Evolutionary conservation across 331 rosid genomes (phyloP), one percentile per base, ranked within the genome.

Genomic region (Malus hybrid): DNA sequence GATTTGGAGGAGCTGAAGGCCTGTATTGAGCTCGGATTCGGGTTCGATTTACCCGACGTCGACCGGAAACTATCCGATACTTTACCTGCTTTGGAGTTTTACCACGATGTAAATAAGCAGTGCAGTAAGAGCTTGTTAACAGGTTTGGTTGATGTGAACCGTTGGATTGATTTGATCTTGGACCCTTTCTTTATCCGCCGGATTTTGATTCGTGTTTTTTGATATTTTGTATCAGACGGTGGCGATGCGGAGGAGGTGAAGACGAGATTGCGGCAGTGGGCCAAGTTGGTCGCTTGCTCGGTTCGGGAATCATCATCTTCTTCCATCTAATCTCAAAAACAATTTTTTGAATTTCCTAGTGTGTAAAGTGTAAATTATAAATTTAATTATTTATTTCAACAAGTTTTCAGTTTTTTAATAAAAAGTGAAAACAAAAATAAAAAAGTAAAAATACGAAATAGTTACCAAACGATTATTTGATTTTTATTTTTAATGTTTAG

Each of bases 1-100:
- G 93, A 93, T 30, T n/a, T 93, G 65, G 80, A 91, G 0, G 98
- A 93, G 55, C 78, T 93, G 61, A 93, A 91, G 33, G 98, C 91
- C 19, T 93, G 98, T 84, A 44, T 93, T 32, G 98, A 87, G n/a
- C 91, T 93, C 32, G 98, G 98, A 1, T 93, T 93, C 70, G 87
- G 97, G 24, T 83, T 83, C 65, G 88, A 89, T 69, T 85, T 93
- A 3, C 84, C 82, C 1, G 85, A 87, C 36, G 52, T 77, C 1
- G 90, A 91, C 79, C 85, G 82, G 18, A 87, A 88, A 15, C 80
- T 93, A 0, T 77, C 82, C 3, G 32, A 78, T 7, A 85, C 96
- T 0, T 77, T 93, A 6, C 97, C 93, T 0, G 93, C 97, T 19
- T 64, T 91, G 78, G 83, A 84, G 53, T 32, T 88, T 34, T 93